phyloP scores from a whole-genome alignment of 2,329 filamentous ascomycete genomes.

The Fusarium vanettenii region DNA sequence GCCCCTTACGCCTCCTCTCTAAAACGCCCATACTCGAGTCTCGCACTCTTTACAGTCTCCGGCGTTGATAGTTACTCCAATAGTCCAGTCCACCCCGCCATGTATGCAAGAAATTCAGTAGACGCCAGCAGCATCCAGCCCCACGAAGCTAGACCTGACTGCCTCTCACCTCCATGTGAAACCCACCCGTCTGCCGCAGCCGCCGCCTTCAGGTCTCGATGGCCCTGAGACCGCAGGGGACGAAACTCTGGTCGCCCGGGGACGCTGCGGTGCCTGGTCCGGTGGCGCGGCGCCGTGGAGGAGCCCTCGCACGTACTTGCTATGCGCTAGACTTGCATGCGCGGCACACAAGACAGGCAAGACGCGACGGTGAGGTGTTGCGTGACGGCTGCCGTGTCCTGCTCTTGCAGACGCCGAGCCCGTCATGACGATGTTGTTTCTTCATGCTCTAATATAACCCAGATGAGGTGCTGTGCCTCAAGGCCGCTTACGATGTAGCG shows the following conservation, averaged over 20 bases:
- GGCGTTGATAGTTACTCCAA: background rate
- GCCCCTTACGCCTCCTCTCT: background rate
- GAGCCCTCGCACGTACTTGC: background rate
- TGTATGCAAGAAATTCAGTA: slow-evolving; percentile 19
- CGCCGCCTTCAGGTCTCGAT: background rate
- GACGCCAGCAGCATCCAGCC: slow-evolving; percentile 5
- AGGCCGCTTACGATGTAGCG: slow-evolving; percentile 48
- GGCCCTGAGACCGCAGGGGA: background rate
- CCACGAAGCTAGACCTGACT: slow-evolving; percentile 5
- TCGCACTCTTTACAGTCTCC: background rate
- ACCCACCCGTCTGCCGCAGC: slow-evolving; percentile 1
- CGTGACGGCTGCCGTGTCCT: background rate
- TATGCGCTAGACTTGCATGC: background rate
- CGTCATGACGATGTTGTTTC: background rate
- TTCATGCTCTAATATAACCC: background rate
- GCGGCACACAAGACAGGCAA: background rate
- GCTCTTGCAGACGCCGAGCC: background rate
- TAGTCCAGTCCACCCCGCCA: slow-evolving; percentile 8
- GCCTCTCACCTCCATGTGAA: slow-evolving; percentile 8
- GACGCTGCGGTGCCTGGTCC: slow-evolving; percentile 16
- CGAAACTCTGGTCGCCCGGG: slow-evolving; percentile 4
- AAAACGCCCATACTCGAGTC: background rate
- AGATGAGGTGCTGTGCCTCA: slow-evolving; percentile 10
- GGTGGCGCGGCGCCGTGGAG: slow-evolving; percentile 15
- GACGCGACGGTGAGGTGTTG: background rate